phyloP scores from a whole-genome alignment of 2,329 filamentous ascomycete species.

The Plenodomus biglobosus region DNA sequence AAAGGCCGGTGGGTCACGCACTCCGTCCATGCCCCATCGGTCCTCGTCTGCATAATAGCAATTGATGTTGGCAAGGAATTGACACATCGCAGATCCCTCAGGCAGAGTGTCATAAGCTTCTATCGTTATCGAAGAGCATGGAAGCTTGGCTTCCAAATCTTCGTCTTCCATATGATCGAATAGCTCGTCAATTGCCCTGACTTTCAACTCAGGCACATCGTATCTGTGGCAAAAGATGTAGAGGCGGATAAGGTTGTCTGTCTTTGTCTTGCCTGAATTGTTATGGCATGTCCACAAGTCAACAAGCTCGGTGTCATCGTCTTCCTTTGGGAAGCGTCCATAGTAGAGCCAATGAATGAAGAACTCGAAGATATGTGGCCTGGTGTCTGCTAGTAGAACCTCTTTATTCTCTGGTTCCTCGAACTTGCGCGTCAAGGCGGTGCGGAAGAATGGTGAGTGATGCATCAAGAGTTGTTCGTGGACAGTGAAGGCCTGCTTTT shows the following conservation, averaged over 20 bases:
- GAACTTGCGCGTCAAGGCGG: constrained; percentile 11
- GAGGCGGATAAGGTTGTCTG: too few species aligned
- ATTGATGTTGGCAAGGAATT: neutral
- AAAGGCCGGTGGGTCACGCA: too few species aligned
- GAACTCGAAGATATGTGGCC: constrained; percentile 7
- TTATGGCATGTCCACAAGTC: neutral
- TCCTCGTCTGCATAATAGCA: neutral
- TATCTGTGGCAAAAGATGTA: too few species aligned
- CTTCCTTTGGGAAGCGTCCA: constrained; percentile 2
- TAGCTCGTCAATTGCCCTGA: too few species aligned
- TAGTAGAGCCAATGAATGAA: constrained; percentile 22
- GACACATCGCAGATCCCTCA: neutral
- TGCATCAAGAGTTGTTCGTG: constrained; percentile 9
- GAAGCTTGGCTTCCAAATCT: too few species aligned
- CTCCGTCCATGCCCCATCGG: too few species aligned
- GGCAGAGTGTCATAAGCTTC: neutral
- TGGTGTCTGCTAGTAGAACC: constrained; percentile 3
- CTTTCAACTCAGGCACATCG: too few species aligned
- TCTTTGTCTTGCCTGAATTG: too few species aligned
- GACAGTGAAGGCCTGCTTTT: constrained; percentile 5
- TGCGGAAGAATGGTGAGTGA: constrained; percentile 15
- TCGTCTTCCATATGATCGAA: too few species aligned
- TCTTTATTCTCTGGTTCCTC: constrained; percentile 15
- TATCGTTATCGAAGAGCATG: neutral
- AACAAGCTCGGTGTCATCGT: constrained; percentile 4